Evolutionary conservation across 768 basidiomycete species (phyloP).

Genomic region (Lentinula raphanica): DNA sequence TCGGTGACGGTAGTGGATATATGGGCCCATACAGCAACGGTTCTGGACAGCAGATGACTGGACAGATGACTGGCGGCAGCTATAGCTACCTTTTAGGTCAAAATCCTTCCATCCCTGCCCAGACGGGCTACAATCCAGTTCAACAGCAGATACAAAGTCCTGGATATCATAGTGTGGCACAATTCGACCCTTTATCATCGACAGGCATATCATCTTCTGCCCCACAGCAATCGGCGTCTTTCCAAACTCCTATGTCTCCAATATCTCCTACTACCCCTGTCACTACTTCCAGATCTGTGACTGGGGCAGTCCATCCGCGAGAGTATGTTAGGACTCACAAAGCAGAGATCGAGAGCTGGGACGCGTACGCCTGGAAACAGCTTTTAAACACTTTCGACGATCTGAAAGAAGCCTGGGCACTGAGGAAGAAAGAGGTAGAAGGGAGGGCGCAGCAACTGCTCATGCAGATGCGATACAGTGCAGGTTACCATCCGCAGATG

Average conservation of each 20-base stretch:
- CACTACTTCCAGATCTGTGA: conserved; percentile 25
- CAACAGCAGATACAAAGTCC: conserved; percentile 46
- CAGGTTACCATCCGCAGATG: conserved; percentile 39
- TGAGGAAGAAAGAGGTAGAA: conserved; percentile 51
- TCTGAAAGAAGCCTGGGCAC: conserved; percentile 63
- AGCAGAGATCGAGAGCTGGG: conserved; percentile 66
- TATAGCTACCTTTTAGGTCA: conserved; percentile 22
- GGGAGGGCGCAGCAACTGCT: conserved; percentile 38
- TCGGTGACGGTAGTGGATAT: conserved; percentile 19
- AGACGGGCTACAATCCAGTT: conserved; percentile 33
- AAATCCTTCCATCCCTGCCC: conserved; percentile 19
- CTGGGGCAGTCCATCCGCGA: conserved; percentile 56
- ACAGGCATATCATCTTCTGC: conserved; percentile 25
- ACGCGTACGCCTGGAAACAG: conserved; percentile 67
- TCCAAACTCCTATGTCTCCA: not conserved
- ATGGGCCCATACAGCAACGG: conserved; percentile 37
- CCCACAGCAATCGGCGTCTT: conserved; percentile 6
- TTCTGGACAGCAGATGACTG: conserved; percentile 53
- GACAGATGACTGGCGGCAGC: conserved; percentile 17
- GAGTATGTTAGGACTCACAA: conserved; percentile 65
- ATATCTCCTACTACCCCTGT: not conserved
- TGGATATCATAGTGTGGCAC: conserved; percentile 33
- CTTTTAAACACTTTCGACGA: conserved; percentile 55
- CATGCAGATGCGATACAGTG: conserved; percentile 40
- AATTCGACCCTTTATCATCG: conserved; percentile 50